A percentile compares a stretch with the other conserved stretches of the same genome.
Conservation (phyloP, 2,329 filamentous ascomycete species). For the Zymoseptoria pseudotritici region DNA sequence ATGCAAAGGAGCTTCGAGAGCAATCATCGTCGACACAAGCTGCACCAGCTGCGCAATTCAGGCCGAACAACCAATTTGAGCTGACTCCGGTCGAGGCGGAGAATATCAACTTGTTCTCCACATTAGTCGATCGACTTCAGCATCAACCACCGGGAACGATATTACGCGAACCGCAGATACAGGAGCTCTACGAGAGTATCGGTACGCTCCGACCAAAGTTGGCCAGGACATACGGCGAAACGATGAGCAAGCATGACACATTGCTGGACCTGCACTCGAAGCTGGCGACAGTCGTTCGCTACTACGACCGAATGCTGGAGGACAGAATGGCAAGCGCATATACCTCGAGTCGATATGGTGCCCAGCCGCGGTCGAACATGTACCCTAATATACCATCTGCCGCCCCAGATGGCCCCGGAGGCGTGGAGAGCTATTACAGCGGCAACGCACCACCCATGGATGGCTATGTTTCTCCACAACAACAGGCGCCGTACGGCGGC, state of each 20-base stretch:
- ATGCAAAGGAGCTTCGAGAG: slow-evolving; percentile 75
- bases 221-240: slow-evolving; percentile 91
- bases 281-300: slow-evolving; percentile 88
- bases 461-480: slow-evolving; percentile 36
- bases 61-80: slow-evolving; percentile 87
- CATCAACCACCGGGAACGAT: slow-evolving; percentile 95
- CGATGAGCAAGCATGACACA: slow-evolving; percentile 99
- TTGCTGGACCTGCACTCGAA: slow-evolving; percentile 91
- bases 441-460: slow-evolving; percentile 49
- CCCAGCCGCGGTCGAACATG: slow-evolving; percentile 45
- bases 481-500: slow-evolving; percentile 44
- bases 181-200: slow-evolving; percentile 96
- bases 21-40: slow-evolving; percentile 49
- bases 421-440: slow-evolving; percentile 76
- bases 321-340: slow-evolving; percentile 91
- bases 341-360: slow-evolving; percentile 56
- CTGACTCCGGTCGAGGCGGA: slow-evolving; percentile 88
- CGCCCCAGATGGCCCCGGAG: slow-evolving; percentile 39
- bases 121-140: slow-evolving; percentile 86
- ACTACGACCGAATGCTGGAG: slow-evolving; percentile 97
- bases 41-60: slow-evolving; percentile 45
- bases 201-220: slow-evolving; percentile 88
- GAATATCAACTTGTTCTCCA: slow-evolving; percentile 94
- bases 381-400: slow-evolving; percentile 64
- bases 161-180: slow-evolving; percentile 91